Evolutionary conservation across 495 filamentous ascomycete genomes (phyloP), one percentile per base, ranked within the genome.

Genomic region (Pyrenopolyporus hunteri): DNA sequence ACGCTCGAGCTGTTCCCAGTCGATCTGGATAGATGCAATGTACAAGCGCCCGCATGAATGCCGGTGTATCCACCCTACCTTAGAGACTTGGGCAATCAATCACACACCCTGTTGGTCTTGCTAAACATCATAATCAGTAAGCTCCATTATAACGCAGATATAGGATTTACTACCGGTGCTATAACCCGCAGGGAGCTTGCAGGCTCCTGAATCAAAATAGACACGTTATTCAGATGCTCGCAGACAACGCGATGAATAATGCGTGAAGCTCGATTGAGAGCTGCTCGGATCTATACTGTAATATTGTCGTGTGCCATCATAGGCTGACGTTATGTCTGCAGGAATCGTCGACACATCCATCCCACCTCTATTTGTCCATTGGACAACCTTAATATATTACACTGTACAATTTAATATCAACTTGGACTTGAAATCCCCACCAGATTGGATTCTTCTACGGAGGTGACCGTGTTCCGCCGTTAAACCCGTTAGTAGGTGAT

Each of bases 211-310:
- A 22, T 28, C 26, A 32, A 53, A 20, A 31, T n/a, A 45, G 44
- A 46, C 37, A 37, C 14, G 45, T 48, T 57, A 57, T 66, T 57
- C 60, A 56, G 63, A 52, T 56, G 56, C 39, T 60, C 39, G 19
- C 33, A 37, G 10, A 35, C 32, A 35, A 60, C 63, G 63, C 57
- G 40, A 57, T 61, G 48, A 29, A 40, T 66, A 35, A 65, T 61
- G 63, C 63, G 61, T 6, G 25, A 49, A 25, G 20, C 57, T 52
- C 43, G 35, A 66, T 65, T 56, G 19, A 54, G 62, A 37, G 55
- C 39, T n/a, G 44, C 44, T 7, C 32, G 47, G 46, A 56, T 46
- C 56, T 42, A 14, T 42, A 28, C 31, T 65, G 56, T 28, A 59
- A 65, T 56, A 29, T 37, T 51, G 33, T 46, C 48, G 22, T 44